Conservation (phyloP, 2,329 filamentous ascomycete species). For the Fusarium armeniacum region DNA sequence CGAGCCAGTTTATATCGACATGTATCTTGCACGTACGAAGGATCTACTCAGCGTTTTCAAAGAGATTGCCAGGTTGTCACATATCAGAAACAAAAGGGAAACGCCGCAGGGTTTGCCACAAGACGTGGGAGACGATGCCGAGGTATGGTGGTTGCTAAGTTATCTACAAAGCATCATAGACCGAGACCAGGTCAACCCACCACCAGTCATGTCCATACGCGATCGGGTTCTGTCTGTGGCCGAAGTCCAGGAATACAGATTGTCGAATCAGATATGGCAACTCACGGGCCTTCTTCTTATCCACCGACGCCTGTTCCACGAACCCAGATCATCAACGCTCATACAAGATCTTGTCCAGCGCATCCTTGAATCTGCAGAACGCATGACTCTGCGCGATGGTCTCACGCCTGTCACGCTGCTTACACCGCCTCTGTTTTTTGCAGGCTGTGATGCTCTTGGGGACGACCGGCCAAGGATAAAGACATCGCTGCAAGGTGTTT, state of each 20-base stretch:
- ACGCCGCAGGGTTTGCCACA: background rate
- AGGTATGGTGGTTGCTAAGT: conserved; percentile 30
- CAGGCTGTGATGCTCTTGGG: conserved; percentile 32
- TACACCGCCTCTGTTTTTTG: conserved; percentile 36
- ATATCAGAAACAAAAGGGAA: background rate
- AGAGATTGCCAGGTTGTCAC: conserved; percentile 31
- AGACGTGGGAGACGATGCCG: background rate
- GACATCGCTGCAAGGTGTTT: conserved; percentile 29
- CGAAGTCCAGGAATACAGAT: conserved; percentile 33
- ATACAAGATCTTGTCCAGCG: conserved; percentile 26
- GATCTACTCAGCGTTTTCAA: conserved; percentile 36
- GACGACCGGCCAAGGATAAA: conserved; percentile 32
- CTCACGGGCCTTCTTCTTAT: conserved; percentile 34
- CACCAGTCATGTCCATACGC: conserved; percentile 33
- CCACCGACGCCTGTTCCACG: conserved; percentile 29
- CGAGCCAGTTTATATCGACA: conserved; percentile 38
- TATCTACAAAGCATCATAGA: conserved; percentile 34
- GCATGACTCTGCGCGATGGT: conserved; percentile 32
- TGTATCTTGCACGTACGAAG: conserved; percentile 38
- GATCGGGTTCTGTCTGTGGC: conserved; percentile 18
- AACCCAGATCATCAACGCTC: conserved; percentile 20
- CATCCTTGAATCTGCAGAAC: conserved; percentile 24
- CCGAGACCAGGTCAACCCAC: conserved; percentile 23
- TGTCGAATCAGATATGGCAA: conserved; percentile 42
- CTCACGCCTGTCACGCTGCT: conserved; percentile 35